Evolutionary conservation across 208 protist genomes (phyloP), one percentile per base, ranked within the genome.

Genomic region (Leishmania major): DNA sequence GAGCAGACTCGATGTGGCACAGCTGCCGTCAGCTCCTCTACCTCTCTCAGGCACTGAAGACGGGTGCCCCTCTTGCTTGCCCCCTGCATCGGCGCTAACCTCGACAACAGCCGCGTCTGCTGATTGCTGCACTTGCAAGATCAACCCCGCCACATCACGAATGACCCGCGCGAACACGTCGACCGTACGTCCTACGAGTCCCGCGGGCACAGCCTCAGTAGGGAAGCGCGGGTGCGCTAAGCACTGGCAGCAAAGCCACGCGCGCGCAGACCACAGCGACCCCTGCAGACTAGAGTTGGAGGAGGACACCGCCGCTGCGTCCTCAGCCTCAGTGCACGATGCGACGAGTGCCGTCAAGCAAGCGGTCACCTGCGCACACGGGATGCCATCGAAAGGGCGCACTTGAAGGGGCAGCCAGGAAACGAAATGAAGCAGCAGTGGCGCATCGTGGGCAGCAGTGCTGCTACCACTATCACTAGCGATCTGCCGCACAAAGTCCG

Each of bases 171-270:
- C 85, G 37, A 96, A 89, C 31, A 86, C 62, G 31, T 89, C 85
- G 43, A 95, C 81, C 37, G 90, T 80, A 31, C 82, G 80, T 40
- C 88, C 86, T 71, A 94, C 78, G 17, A 89, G 49, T 22, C 87
- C 88, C 47, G 91, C 91, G 17, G 87, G 77, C 35, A 92, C 84
- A 8, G 85, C 59, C 51, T 82, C 88, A 0, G 83, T 80, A 1
- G 87, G 86, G 71, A 96, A 92, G 40, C 88, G 84, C 10, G 90
- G 84, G 75, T 94, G 91, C 6, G 90, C 74, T 67, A 95, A 59
- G 64, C 86, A 90, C 51, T 88, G 82, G 47, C 86, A 88, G 82
- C 91, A 92, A 60, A 87, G 84, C 74, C 92, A 69, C n/a, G 81
- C 89, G 28, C 80, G 89, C 77, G 84, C 45, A 11, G 84, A 77